Percentiles rank a stretch among this genome's conserved stretches.
These are phyloP conservation scores for Phytophthora cactorum DNA, from an alignment of 352 stramenopile genomes.

Conservation along the genomic window DNA sequence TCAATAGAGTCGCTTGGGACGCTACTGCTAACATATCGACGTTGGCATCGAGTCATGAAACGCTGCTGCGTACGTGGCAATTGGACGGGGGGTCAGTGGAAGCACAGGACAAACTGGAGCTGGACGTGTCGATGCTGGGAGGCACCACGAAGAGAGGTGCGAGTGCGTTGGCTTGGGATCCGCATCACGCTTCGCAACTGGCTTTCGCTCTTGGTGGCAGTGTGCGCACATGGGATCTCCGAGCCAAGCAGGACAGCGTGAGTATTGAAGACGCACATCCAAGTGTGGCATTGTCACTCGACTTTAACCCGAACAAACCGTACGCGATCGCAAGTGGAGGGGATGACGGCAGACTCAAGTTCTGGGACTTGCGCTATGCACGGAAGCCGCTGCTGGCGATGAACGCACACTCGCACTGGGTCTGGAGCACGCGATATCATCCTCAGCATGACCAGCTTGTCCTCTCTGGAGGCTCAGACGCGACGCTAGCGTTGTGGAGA, in stretches of 20 bases:
- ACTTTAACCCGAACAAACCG: slow-evolving; percentile 99
- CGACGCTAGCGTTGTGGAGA: slow-evolving; percentile 94
- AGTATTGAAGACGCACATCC: slow-evolving; percentile 70
- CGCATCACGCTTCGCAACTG: slow-evolving; percentile 75
- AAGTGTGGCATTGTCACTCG: slow-evolving; percentile 81
- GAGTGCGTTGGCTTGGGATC: slow-evolving; percentile 75
- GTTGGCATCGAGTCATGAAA: slow-evolving; percentile 52
- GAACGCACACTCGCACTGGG: slow-evolving; percentile 94
- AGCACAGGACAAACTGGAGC: slow-evolving; percentile 49
- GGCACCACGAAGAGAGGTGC: slow-evolving; percentile 37
- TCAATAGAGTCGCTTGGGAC: slow-evolving; percentile 52
- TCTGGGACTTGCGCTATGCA: slow-evolving; percentile 95
- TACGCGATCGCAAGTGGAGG: slow-evolving; percentile 91
- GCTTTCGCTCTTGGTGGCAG: slow-evolving; percentile 64
- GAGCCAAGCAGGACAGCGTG: slow-evolving; percentile 47
- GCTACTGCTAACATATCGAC: slow-evolving; percentile 24
- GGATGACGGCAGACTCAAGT: slow-evolving; percentile 96
- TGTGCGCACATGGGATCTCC: slow-evolving; percentile 82
- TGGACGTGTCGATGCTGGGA: slow-evolving; percentile 57
- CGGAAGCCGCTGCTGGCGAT: slow-evolving; percentile 85
- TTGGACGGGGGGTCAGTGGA: slow-evolving; percentile 40
- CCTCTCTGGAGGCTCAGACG: slow-evolving; percentile 93
- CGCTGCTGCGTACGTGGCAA: slow-evolving; percentile 61
- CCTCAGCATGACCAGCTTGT: slow-evolving; percentile 98
- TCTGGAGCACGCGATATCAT: slow-evolving; percentile 95